Percentiles rank a stretch among this genome's conserved stretches.
Conservation (phyloP, 495 filamentous ascomycete genomes). For the Xylaria palmicola region DNA sequence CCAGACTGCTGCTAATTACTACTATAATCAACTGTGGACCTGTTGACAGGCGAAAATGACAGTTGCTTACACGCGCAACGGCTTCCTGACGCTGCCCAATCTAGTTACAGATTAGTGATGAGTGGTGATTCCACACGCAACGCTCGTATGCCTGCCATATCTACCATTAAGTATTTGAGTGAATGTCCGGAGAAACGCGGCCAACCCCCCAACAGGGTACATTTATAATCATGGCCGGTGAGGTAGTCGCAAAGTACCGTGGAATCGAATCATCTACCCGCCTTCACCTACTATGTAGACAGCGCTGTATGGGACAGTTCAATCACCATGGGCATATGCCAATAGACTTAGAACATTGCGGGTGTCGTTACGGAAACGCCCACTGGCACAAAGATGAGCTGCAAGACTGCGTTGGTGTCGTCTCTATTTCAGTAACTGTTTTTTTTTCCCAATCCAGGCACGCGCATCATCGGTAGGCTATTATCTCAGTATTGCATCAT, state of each 20-base stretch:
- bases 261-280: not conserved
- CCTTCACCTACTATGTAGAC: no score
- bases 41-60: not conserved
- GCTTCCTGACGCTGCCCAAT: not conserved
- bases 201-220: constrained; percentile 1
- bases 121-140: constrained; percentile 7
- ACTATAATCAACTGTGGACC: not conserved
- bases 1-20: not conserved
- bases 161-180: constrained; percentile 8
- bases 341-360: no score
- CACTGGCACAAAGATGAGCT: not conserved
- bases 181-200: not conserved
- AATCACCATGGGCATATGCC: no score
- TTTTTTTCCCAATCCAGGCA: not conserved
- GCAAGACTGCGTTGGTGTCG: not conserved
- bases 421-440: not conserved
- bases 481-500: not conserved
- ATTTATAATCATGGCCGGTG: not conserved
- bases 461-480: not conserved
- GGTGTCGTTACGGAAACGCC: not conserved
- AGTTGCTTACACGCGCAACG: not conserved
- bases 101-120: not conserved
- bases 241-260: not conserved
- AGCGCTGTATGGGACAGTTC: no score
- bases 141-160: not conserved